phyloP scores from a whole-genome alignment of 345 rosid species.

The Citrus australasica region DNA sequence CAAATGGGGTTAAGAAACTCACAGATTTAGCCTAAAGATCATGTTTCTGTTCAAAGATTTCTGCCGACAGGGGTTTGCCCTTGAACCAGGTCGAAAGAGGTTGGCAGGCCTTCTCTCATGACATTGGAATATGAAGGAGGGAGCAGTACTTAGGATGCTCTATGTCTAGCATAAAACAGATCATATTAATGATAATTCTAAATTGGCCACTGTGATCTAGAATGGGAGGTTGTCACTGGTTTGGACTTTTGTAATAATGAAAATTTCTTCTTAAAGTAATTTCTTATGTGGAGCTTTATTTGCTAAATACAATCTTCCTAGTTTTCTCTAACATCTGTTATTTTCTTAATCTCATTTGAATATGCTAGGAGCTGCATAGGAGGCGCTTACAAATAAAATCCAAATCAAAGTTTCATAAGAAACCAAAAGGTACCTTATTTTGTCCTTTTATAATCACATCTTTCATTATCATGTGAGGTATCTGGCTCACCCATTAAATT shows the following conservation, averaged over 20 bases:
- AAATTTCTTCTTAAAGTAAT: neutral
- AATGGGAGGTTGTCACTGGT: neutral
- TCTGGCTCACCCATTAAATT: slow-evolving; percentile 5
- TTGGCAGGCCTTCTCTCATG: neutral
- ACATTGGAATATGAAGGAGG: neutral
- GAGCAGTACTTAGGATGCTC: too few species aligned
- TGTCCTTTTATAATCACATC: neutral
- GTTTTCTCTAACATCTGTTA: neutral
- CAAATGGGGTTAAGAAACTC: neutral
- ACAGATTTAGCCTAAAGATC: neutral
- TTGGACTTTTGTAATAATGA: neutral
- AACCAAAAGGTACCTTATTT: slow-evolving; percentile 37
- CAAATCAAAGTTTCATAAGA: slow-evolving; percentile 41
- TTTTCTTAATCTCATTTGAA: neutral
- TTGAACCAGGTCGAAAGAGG: neutral
- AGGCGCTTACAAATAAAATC: slow-evolving; percentile 63
- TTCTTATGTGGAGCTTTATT: neutral
- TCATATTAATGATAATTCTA: neutral
- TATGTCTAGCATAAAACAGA: too few species aligned
- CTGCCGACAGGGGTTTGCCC: neutral
- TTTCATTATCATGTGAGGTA: neutral
- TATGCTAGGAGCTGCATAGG: slow-evolving; percentile 61
- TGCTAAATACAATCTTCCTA: neutral
- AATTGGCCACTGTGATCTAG: neutral
- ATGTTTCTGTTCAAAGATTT: neutral